Conservation (phyloP, 116 monocot species). For the Dioscorea cayenensis region DNA sequence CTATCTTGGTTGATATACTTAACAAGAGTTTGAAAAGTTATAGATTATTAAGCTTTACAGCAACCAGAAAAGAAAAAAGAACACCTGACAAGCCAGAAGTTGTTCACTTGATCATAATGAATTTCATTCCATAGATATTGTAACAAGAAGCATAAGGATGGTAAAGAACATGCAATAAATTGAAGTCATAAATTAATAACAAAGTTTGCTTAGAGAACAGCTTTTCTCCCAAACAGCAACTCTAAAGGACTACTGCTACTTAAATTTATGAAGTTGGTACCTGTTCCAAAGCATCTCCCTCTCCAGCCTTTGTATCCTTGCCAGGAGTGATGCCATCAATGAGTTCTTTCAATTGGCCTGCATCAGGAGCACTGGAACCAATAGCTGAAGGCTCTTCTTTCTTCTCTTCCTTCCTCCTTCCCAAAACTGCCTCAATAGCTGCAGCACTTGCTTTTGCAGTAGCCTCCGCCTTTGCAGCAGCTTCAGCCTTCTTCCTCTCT, state of each 20-base stretch:
- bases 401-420: constrained; percentile 40
- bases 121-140: too few species aligned
- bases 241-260: not conserved
- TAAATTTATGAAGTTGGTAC: constrained; percentile 5
- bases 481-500: constrained; percentile 88
- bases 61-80: too few species aligned
- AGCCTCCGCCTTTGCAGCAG: constrained; percentile 79
- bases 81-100: too few species aligned
- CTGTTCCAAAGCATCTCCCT: constrained; percentile 3
- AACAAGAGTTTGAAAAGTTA: too few species aligned
- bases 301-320: constrained; percentile 9
- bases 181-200: too few species aligned
- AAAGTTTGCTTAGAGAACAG: too few species aligned
- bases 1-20: too few species aligned
- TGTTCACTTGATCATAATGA: too few species aligned
- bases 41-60: too few species aligned
- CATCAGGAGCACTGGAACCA: constrained; percentile 1
- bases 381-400: constrained; percentile 13
- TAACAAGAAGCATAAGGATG: too few species aligned
- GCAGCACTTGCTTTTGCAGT: constrained; percentile 78
- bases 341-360: constrained; percentile 4
- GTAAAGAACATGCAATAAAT: too few species aligned
- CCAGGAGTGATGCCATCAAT: constrained; percentile 2
- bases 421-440: constrained; percentile 78
- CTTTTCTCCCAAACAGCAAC: too few species aligned